phyloP scores from a whole-genome alignment of 176 grass and related monocot species.

The Oryza australiensis region DNA sequence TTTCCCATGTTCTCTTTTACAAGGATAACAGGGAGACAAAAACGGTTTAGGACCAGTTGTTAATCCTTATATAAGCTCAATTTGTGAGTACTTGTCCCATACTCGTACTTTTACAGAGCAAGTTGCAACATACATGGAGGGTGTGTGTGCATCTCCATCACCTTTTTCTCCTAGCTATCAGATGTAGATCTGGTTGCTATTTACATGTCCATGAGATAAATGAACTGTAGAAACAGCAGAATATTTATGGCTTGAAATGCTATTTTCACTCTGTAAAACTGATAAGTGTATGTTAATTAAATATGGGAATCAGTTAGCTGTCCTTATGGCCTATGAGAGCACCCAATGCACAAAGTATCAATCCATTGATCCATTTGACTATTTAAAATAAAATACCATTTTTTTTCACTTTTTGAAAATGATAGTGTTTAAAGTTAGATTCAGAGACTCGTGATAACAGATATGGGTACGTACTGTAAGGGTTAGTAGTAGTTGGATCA shows the following conservation, averaged over 20 bases:
- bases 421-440: not conserved
- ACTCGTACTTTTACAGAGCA: not conserved
- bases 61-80: slow-evolving; percentile 1
- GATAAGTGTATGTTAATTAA: not conserved
- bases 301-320: not conserved
- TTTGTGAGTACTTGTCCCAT: not conserved
- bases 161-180: not conserved
- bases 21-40: not conserved
- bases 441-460: not conserved
- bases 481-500: slow-evolving; percentile 10
- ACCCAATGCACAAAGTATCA: not conserved
- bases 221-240: not conserved
- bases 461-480: not conserved
- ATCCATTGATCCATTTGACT: not conserved
- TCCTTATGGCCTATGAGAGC: not conserved
- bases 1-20: slow-evolving; percentile 11
- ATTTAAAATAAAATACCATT: not conserved
- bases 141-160: not conserved
- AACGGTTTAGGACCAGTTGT: slow-evolving; percentile 3
- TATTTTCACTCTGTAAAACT: not conserved
- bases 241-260: not conserved
- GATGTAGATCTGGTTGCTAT: slow-evolving; percentile 11
- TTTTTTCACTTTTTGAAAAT: slow-evolving; percentile 14
- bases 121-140: not conserved
- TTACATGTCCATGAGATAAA: not conserved